phyloP scores from a whole-genome alignment of 2,329 filamentous ascomycete species.

The Anthostomella pinea region DNA sequence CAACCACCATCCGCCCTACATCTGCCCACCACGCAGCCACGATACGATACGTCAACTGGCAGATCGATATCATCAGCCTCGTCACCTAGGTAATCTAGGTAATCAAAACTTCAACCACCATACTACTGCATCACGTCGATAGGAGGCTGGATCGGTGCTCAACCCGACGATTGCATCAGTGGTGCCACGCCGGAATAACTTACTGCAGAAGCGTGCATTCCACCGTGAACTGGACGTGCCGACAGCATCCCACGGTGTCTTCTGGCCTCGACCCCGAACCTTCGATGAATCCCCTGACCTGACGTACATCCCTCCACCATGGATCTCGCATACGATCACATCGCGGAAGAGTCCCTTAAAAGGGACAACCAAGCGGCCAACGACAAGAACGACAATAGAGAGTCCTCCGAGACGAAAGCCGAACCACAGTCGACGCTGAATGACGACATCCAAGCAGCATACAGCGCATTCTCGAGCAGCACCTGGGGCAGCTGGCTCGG shows the following conservation, averaged over 20 bases:
- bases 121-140: constrained; percentile 4
- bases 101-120: constrained; percentile 10
- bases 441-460: constrained; percentile 88
- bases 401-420: constrained; percentile 43
- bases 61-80: constrained; percentile 27
- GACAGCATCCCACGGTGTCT: neutral
- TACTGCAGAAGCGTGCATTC: no score
- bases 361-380: constrained; percentile 42
- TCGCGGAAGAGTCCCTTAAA: constrained; percentile 75
- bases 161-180: no score
- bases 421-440: constrained; percentile 63
- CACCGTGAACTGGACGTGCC: no score
- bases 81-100: constrained; percentile 15
- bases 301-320: constrained; percentile 46
- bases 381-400: constrained; percentile 17
- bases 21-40: no score
- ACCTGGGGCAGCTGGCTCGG: constrained; percentile 89
- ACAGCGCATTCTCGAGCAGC: constrained; percentile 86
- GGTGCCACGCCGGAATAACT: no score
- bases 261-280: neutral
- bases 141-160: no score
- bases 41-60: constrained; percentile 28
- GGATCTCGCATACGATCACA: constrained; percentile 98
- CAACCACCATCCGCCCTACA: no score
- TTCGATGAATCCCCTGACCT: neutral